Evolutionary conservation across 2,329 filamentous ascomycete species (phyloP).

Genomic region (Alternaria dauci): DNA sequence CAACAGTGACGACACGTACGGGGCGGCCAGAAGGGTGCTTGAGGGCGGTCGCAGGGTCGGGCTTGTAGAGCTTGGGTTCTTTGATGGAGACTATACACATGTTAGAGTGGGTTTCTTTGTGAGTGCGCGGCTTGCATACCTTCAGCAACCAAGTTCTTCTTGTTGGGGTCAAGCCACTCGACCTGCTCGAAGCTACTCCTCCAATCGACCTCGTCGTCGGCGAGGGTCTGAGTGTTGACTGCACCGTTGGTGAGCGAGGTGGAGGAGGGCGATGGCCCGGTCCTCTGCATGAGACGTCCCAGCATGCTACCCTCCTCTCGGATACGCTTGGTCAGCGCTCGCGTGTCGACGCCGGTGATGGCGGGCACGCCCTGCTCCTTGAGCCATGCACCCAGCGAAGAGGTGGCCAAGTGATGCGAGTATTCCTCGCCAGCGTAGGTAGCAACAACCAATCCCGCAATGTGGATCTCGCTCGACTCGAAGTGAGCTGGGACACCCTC

Average conservation of each 20-base stretch:
- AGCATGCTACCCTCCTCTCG: constrained; percentile 96
- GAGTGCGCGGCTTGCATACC: constrained; percentile 63
- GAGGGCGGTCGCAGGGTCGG: constrained; percentile 73
- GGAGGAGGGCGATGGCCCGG: constrained; percentile 49
- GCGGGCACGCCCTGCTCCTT: constrained; percentile 95
- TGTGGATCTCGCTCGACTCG: constrained; percentile 90
- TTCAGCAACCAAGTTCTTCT: constrained; percentile 90
- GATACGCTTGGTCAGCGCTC: constrained; percentile 92
- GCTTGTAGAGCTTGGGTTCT: constrained; percentile 84
- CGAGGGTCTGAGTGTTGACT: constrained; percentile 40
- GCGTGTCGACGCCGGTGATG: constrained; percentile 93
- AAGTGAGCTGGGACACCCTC: constrained; percentile 90
- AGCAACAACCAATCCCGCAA: constrained; percentile 88
- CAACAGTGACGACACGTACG: constrained; percentile 88
- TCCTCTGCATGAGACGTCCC: constrained; percentile 83
- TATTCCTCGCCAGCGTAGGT: constrained; percentile 95
- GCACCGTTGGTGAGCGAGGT: constrained; percentile 51
- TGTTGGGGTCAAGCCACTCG: constrained; percentile 92
- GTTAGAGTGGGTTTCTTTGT: constrained; percentile 29
- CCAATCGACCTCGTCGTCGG: constrained; percentile 54
- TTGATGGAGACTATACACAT: constrained; percentile 80
- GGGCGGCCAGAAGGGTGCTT: constrained; percentile 88
- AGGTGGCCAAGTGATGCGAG: constrained; percentile 90
- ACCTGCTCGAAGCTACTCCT: constrained; percentile 74
- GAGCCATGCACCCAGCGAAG: constrained; percentile 91